These are phyloP conservation scores for Xylona heveae DNA, from an alignment of 495 filamentous ascomycete species.

Conservation along the genomic window DNA sequence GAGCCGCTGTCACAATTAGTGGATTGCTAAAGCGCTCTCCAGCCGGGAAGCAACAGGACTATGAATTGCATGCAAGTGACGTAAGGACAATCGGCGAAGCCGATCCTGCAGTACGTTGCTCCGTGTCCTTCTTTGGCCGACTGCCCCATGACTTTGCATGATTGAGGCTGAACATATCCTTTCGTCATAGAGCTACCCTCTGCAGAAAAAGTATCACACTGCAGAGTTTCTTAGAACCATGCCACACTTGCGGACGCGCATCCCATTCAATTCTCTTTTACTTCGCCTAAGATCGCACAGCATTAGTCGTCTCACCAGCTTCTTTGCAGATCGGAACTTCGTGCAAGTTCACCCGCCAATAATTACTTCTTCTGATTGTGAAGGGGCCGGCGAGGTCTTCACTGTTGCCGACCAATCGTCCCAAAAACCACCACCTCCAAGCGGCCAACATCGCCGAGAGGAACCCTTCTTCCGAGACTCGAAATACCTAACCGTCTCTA, in stretches of 20 bases:
- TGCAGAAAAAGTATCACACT: slow-evolving; percentile 88
- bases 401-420: slow-evolving; percentile 31
- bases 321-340: slow-evolving; percentile 49
- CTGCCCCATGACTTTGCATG: background rate
- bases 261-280: slow-evolving; percentile 58
- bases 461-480: slow-evolving; percentile 53
- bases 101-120: slow-evolving; percentile 47
- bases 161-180: background rate
- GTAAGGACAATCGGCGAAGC: slow-evolving; percentile 53
- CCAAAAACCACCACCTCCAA: background rate
- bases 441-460: slow-evolving; percentile 1
- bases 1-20: slow-evolving; percentile 55
- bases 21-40: slow-evolving; percentile 62
- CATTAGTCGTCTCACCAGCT: slow-evolving; percentile 47
- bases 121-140: slow-evolving; percentile 1
- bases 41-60: slow-evolving; percentile 42
- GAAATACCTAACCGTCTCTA: slow-evolving; percentile 93
- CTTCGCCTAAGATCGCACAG: slow-evolving; percentile 67
- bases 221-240: slow-evolving; percentile 73
- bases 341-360: slow-evolving; percentile 81
- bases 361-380: slow-evolving; percentile 92
- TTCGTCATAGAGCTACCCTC: slow-evolving; percentile 50
- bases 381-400: slow-evolving; percentile 95
- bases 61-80: slow-evolving; percentile 54
- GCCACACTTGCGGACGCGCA: slow-evolving; percentile 73